phyloP scores from a whole-genome alignment of 2,329 filamentous ascomycete genomes.

The Colletotrichum lini region DNA sequence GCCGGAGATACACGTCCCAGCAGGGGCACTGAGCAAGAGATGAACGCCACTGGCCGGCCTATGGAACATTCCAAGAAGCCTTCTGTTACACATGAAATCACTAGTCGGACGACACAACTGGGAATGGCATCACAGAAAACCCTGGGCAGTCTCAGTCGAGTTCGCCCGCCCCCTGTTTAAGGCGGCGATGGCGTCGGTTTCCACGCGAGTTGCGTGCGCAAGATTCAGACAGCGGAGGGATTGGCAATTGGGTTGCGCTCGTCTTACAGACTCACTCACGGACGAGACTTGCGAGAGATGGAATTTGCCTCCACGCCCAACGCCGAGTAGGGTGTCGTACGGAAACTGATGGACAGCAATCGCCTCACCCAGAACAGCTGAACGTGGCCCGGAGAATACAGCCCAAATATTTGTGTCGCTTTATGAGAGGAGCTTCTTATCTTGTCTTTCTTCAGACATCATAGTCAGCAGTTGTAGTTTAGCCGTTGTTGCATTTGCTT shows the following conservation, averaged over 20 bases:
- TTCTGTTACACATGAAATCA: constrained; percentile 24
- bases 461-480: constrained; percentile 18
- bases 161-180: neutral
- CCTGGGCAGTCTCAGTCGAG: neutral
- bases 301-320: constrained; percentile 2
- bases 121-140: constrained; percentile 13
- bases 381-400: constrained; percentile 23
- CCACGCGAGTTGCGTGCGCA: constrained; percentile 24
- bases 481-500: constrained; percentile 7
- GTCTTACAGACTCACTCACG: constrained; percentile 4
- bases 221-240: neutral
- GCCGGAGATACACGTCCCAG: neutral
- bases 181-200: constrained; percentile 9
- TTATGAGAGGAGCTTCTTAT: neutral
- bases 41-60: neutral
- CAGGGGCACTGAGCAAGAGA: neutral
- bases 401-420: neutral
- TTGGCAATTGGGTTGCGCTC: constrained; percentile 10
- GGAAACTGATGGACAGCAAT: constrained; percentile 1
- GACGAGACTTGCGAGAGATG: constrained; percentile 9
- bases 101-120: constrained; percentile 23
- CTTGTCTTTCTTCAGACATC: neutral
- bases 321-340: constrained; percentile 1
- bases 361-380: neutral
- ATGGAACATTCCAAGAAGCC: constrained; percentile 21